phyloP scores from a whole-genome alignment of 2,329 filamentous ascomycete genomes.

The Davidsoniella australis region DNA sequence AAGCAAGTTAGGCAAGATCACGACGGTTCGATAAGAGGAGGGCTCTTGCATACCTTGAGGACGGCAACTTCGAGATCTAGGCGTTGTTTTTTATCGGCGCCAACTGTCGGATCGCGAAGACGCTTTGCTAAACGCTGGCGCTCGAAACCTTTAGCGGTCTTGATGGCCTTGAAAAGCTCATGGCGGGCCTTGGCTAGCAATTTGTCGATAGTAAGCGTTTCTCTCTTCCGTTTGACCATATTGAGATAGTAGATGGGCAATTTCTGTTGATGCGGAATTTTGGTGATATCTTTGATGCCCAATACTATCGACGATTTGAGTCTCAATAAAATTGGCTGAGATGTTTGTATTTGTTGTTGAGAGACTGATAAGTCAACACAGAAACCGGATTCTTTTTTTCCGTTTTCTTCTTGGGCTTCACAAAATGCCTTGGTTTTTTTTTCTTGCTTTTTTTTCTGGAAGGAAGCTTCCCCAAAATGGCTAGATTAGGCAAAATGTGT shows the following conservation, averaged over 20 bases:
- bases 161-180: slow-evolving; percentile 49
- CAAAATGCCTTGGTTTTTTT: neutral
- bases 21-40: neutral
- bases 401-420: neutral
- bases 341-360: neutral
- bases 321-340: neutral
- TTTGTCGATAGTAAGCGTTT: slow-evolving; percentile 28
- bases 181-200: slow-evolving; percentile 38
- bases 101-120: slow-evolving; percentile 29
- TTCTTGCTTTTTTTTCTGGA: slow-evolving; percentile 6
- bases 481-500: neutral
- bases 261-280: neutral
- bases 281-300: neutral
- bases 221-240: slow-evolving; percentile 44
- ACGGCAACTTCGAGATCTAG: slow-evolving; percentile 44
- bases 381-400: neutral
- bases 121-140: slow-evolving; percentile 56
- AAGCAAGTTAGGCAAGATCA: neutral
- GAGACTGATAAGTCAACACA: neutral
- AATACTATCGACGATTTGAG: no score
- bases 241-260: slow-evolving; percentile 6
- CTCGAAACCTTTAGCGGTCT: slow-evolving; percentile 59
- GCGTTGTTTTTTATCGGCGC: slow-evolving; percentile 34
- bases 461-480: neutral
- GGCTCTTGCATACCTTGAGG: slow-evolving; percentile 28